Evolutionary conservation across 1,284 basidiomycete genomes (phyloP), one percentile per base, ranked within the genome.

Genomic region (Trametes versicolor): DNA sequence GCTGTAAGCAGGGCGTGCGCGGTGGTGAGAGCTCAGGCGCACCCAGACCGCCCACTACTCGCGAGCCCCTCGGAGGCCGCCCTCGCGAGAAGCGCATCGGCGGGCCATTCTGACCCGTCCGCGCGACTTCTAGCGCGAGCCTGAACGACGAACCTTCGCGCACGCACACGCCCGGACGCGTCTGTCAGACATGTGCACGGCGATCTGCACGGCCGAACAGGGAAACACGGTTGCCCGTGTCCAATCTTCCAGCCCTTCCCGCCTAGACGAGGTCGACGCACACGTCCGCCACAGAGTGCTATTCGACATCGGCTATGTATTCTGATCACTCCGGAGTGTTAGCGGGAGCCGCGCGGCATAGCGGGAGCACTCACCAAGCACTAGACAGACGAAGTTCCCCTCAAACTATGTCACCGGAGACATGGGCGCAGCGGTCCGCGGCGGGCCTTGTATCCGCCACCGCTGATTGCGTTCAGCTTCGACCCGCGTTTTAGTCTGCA

Each of bases 171-270:
- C 36, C 60, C 59, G 53, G 52, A 56, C 50, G 59, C 41, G 47
- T 5, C 37, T 51, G 47, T 34, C 54, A 27, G 37, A 37, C 61
- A 62, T 62, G 61, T 62, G 61, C 39, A 34, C 54, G 55, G 39
- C 41, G 61, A 62, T 62, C 61, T 62, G 61, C 61, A 45, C 32
- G 27, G 48, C 61, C 54, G 4, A 57, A 62, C 37, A 25, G 13
- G 61, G 61, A 57, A 62, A 29, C 4, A 19, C 49, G 23, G 47
- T 9, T 34, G 54, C 37, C 54, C 49, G 61, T 62, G 61, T 62
- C 27, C 29, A 41, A 48, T n/a, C n/a, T n/a, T 9, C 21, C 19
- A 17, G 39, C 19, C 32, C 37, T 45, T 57, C 39, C 53, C 23
- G 61, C 54, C 61, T 36, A 25, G 47, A 21, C 60, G 37, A 45